phyloP scores from a whole-genome alignment of 1,139 yeast species.

The Lodderomyces beijingensis region DNA sequence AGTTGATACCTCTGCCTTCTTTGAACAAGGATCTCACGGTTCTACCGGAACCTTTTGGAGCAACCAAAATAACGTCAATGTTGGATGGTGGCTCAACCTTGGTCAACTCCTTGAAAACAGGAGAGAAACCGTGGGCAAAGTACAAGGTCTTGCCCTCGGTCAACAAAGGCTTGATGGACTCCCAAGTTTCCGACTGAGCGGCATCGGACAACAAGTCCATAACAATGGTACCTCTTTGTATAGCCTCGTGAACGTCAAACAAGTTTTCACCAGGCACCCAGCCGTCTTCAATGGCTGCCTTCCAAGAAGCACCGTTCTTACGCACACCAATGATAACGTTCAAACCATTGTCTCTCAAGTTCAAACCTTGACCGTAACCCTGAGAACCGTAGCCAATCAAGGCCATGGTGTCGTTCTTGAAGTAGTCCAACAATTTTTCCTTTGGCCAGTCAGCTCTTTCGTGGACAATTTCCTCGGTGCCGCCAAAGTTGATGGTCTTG shows the following conservation, averaged over 20 bases:
- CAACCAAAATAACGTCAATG: constrained; percentile 96
- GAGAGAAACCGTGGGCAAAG: constrained; percentile 99
- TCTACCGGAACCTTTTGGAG: constrained; percentile 99
- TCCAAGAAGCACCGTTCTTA: constrained; percentile 98
- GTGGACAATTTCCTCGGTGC: constrained; percentile 91
- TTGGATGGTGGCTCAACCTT: constrained; percentile 92
- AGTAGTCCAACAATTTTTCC: constrained; percentile 91
- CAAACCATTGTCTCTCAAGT: constrained; percentile 97
- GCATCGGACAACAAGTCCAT: constrained; percentile 99
- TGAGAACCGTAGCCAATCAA: constrained; percentile 99
- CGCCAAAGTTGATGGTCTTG: constrained; percentile 92
- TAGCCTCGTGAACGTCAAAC: constrained; percentile 92
- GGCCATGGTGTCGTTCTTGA: constrained; percentile 97
- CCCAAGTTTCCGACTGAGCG: constrained; percentile 99
- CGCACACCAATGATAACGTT: constrained; percentile 98
- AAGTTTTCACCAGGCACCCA: constrained; percentile 99
- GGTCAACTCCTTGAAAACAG: constrained; percentile 97
- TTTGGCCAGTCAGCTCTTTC: constrained; percentile 99
- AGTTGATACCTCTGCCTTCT: constrained; percentile 99
- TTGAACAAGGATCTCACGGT: constrained; percentile 98
- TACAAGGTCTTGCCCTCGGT: constrained; percentile 97
- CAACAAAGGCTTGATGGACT: constrained; percentile 76
- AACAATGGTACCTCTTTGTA: constrained; percentile 83
- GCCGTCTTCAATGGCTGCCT: constrained; percentile 98
- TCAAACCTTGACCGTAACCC: constrained; percentile 99